Base-by-base conservation (phyloP, 441 rosid species). In the Adansonia madagascariensis region DNA sequence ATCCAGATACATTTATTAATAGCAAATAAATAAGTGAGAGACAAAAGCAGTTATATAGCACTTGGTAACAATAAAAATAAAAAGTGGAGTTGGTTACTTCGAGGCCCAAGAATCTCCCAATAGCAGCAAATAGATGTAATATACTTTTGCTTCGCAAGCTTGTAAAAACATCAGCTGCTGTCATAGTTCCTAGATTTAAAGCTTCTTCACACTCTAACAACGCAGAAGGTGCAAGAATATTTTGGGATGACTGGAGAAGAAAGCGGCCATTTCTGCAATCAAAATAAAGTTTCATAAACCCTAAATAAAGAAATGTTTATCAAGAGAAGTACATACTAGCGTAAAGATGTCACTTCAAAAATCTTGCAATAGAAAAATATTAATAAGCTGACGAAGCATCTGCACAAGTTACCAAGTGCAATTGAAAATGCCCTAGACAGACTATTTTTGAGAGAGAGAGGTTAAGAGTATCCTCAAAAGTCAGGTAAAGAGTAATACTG, bases 61-160 rank as follows among this genome's bases (percentile, higher is more conserved):
- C 22, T 39, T 47, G 17, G 15, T 15, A 59, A 60, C 6, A 64
- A 46, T 53, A 24, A 64, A 64, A 64, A 31, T 14, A 44, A 62
- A 59, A 50, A 43, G 56, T 59, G 31, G 15, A 27, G 74, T 52
- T 47, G 70, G 52, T 74, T 89, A 92, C 99, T 97, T 89, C 90
- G 15, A 97, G 98, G 81, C 98, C 99, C 80, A 97, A 89, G 80
- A 93, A 97, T 80, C 91, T 91, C 84, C 97, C 97, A 84, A 91
- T 85, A 73, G 97, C 87, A 72, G 99, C 97, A 84, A 93, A 89
- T 57, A 94, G 84, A 75, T 92, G 96, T 86, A 93, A 80, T 73
- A 97, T 89, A 81, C 99, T 94, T 89, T 90, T 93, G 88, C 86
- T 97, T 85, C 99, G 87, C 88, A 93, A 85, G 88, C 86, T 90